These are phyloP conservation scores for Corniculantispora saksenae DNA, from an alignment of 2,329 filamentous ascomycete species.

Conservation along the genomic window DNA sequence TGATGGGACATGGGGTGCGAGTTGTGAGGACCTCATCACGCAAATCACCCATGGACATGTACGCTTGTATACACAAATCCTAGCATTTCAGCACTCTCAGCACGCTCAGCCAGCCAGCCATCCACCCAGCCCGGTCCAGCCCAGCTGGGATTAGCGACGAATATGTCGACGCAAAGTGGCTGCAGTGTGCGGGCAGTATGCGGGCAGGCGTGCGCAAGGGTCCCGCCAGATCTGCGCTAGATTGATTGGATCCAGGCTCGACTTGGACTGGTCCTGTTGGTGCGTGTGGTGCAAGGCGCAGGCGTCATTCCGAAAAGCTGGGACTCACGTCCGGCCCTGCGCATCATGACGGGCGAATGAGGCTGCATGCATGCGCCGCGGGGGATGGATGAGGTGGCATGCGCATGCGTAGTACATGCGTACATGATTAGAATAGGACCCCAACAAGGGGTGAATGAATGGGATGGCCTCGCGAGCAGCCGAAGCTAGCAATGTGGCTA, in stretches of 20 bases:
- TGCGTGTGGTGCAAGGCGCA: not conserved
- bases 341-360: not conserved
- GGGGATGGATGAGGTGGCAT: not conserved
- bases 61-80: no score
- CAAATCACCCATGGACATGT: no score
- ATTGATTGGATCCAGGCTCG: conserved; percentile 14
- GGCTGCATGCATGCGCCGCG: not conserved
- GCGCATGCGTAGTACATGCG: not conserved
- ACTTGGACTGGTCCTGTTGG: not conserved
- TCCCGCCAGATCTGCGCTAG: conserved; percentile 12
- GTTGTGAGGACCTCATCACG: no score
- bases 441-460: not conserved
- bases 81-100: not conserved
- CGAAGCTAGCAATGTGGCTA: no score
- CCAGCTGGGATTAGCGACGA: not conserved
- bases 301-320: conserved; percentile 12
- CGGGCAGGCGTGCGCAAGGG: not conserved
- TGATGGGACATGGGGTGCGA: no score
- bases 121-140: not conserved
- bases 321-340: not conserved
- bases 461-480: not conserved
- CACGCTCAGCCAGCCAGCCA: not conserved
- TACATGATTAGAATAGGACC: no score
- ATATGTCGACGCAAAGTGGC: not conserved
- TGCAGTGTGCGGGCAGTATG: not conserved